phyloP scores from a whole-genome alignment of 2,329 filamentous ascomycete genomes.

The Aspergillus sp. region DNA sequence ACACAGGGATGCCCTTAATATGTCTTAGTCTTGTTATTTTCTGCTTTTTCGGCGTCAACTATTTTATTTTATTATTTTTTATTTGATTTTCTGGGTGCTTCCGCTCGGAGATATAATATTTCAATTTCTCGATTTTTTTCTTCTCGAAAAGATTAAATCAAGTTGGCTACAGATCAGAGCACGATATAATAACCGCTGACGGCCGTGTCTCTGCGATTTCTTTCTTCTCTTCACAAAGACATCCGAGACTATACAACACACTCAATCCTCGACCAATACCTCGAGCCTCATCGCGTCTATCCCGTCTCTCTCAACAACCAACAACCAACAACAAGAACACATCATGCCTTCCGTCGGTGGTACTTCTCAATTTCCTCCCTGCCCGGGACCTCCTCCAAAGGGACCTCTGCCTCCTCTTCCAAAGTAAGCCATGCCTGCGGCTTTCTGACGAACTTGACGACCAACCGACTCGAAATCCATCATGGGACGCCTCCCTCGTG shows the following conservation, averaged over 20 bases:
- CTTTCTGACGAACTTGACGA: slow-evolving; percentile 39
- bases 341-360: slow-evolving; percentile 43
- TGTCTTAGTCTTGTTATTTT: slow-evolving; percentile 13
- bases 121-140: slow-evolving; percentile 13
- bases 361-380: slow-evolving; percentile 44
- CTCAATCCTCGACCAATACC: slow-evolving; percentile 4
- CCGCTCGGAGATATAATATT: slow-evolving; percentile 17
- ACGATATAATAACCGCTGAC: slow-evolving; percentile 27
- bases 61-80: slow-evolving; percentile 16
- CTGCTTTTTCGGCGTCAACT: slow-evolving; percentile 4
- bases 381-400: slow-evolving; percentile 45
- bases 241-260: not conserved
- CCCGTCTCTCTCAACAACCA: slow-evolving; percentile 16
- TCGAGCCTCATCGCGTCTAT: slow-evolving; percentile 6
- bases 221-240: slow-evolving; percentile 14
- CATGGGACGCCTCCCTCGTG: slow-evolving; percentile 22
- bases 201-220: slow-evolving; percentile 20
- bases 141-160: slow-evolving; percentile 18
- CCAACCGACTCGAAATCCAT: slow-evolving; percentile 31
- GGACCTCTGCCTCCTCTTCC: slow-evolving; percentile 45
- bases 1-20: slow-evolving; percentile 23
- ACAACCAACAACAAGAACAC: slow-evolving; percentile 11
- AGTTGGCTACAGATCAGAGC: slow-evolving; percentile 13
- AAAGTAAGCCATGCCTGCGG: slow-evolving; percentile 35
- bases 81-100: slow-evolving; percentile 17